phyloP scores from a whole-genome alignment of 208 protist genomes.

The Wallacemonas sp. region DNA sequence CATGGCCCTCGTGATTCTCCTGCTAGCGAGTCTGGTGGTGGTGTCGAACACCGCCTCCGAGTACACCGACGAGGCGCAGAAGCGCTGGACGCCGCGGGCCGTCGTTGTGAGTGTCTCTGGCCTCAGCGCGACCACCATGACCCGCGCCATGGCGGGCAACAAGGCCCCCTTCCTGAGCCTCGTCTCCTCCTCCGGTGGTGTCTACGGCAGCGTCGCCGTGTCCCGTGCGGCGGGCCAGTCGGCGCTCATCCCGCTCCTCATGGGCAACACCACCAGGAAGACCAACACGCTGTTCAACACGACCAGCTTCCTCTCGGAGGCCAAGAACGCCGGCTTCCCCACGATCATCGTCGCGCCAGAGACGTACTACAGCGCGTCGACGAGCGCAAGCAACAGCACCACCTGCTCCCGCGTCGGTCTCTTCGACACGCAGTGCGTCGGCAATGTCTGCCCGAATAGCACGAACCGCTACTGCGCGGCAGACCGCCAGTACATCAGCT shows the following conservation, averaged over 20 bases:
- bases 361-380: conserved; percentile 41
- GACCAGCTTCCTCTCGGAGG: conserved; percentile 43
- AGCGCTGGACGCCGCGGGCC: conserved; percentile 28
- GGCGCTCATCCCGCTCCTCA: conserved; percentile 58
- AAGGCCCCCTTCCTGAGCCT: conserved; percentile 66
- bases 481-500: conserved; percentile 49
- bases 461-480: conserved; percentile 58
- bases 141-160: conserved; percentile 49
- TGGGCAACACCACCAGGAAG: conserved; percentile 29
- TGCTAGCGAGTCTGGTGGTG: conserved; percentile 56
- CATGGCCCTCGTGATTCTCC: conserved; percentile 63
- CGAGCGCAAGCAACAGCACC: conserved; percentile 1
- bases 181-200: conserved; percentile 36
- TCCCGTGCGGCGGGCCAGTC: background rate
- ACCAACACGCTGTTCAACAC: conserved; percentile 31
- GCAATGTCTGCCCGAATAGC: conserved; percentile 24
- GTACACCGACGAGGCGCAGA: conserved; percentile 25
- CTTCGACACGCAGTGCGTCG: conserved; percentile 64
- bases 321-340: conserved; percentile 38
- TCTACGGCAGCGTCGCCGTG: conserved; percentile 29
- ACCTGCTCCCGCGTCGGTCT: conserved; percentile 44
- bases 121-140: conserved; percentile 30
- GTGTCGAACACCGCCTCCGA: conserved; percentile 55
- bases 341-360: conserved; percentile 48
- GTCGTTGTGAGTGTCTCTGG: conserved; percentile 55